phyloP scores from a whole-genome alignment of 202 grass and related monocot species.

The Thinopyrum obtusiflorum region DNA sequence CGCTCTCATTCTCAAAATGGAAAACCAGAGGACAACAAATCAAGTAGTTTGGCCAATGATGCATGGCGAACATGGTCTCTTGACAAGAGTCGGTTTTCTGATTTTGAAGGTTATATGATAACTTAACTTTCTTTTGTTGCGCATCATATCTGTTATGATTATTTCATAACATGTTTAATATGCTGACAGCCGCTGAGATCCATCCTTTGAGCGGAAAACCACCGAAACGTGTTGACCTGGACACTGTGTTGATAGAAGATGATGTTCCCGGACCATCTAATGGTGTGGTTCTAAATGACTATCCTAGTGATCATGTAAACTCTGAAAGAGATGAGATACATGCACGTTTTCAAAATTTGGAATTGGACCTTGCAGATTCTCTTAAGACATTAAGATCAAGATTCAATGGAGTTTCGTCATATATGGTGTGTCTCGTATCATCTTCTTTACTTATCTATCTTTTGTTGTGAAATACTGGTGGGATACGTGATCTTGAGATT shows the following conservation, averaged over 20 bases:
- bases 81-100: slow-evolving; percentile 41
- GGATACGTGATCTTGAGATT: background rate
- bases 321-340: slow-evolving; percentile 65
- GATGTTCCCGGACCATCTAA: slow-evolving; percentile 33
- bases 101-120: slow-evolving; percentile 56
- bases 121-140: slow-evolving; percentile 11
- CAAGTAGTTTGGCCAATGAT: slow-evolving; percentile 33
- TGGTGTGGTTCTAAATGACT: slow-evolving; percentile 33
- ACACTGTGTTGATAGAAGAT: slow-evolving; percentile 30
- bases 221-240: slow-evolving; percentile 19
- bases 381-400: slow-evolving; percentile 64
- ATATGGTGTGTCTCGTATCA: slow-evolving; percentile 51
- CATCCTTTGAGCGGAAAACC: slow-evolving; percentile 37
- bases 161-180: slow-evolving; percentile 23
- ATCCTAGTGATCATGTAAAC: slow-evolving; percentile 26
- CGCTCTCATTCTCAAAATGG: slow-evolving; percentile 40
- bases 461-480: slow-evolving; percentile 23
- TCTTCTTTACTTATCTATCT: slow-evolving; percentile 12
- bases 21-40: slow-evolving; percentile 29
- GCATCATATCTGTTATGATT: slow-evolving; percentile 31
- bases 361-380: slow-evolving; percentile 65
- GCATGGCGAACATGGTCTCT: slow-evolving; percentile 59
- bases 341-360: slow-evolving; percentile 66
- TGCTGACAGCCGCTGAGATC: slow-evolving; percentile 59
- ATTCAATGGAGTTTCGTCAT: slow-evolving; percentile 53